Base-by-base conservation (phyloP, 1,284 basidiomycete species). In the Malassezia pachydermatis region DNA sequence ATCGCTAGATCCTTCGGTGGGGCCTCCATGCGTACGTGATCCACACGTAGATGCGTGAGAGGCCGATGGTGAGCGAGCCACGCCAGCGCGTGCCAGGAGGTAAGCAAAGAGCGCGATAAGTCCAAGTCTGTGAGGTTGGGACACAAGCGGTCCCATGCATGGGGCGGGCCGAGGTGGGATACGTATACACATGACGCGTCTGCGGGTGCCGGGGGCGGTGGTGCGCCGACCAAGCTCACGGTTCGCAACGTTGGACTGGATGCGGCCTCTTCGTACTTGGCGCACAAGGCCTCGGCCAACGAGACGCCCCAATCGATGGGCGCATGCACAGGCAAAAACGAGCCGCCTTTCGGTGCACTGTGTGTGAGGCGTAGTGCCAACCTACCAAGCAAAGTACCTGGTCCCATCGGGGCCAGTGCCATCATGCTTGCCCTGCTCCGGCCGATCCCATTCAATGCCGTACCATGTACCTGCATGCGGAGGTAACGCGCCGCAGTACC, bases 371-470 rank as follows among this genome's bases (percentile, higher is more conserved):
- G n/a, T n/a, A 2, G 29, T 13, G 16, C 5, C 14, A 27, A 17
- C 52, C 28, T 25, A 50, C 42, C 58, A 52, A 40, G 38, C 10
- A 69, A 96, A 98, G 72, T 94, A 90, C 28, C 76, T 77, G 47
- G 76, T 79, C 28, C 81, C 84, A 57, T 86, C 81, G 70, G 84
- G 86, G 29, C 42, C 45, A 48, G 76, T 71, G 10, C 92, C 92
- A 59, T 83, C 80, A 69, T 96, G 89, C 72, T 85, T 92, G 22
- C 90, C 90, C 44, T 86, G 78, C 1, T 69, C 53, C 5, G 82
- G 77, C 64, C 88, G 82, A 65, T 98, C 92, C 86, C 90, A 98
- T 75, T 96, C 90, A 42, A 96, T 79, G 11, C 92, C 92, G 4
- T 90, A 78, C 90, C 92, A 98, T 13, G 73, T 60, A 9, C 84